Conservation (phyloP, 2,329 filamentous ascomycete species). For the Scytalidium lignicola region DNA sequence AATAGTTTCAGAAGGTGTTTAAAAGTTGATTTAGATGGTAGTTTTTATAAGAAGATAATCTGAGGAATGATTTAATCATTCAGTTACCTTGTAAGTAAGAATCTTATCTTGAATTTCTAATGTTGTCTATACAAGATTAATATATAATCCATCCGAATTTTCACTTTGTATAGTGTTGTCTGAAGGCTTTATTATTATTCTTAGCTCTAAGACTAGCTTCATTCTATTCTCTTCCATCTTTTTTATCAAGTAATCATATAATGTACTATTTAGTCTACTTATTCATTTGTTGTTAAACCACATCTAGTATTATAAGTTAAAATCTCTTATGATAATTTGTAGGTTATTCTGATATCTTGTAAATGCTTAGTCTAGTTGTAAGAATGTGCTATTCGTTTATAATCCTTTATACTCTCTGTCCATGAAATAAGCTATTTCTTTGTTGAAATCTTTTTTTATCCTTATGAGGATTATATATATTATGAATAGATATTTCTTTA, state of each 20-base stretch:
- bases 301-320: neutral
- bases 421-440: neutral
- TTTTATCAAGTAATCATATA: neutral
- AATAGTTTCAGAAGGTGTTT: neutral
- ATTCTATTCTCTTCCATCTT: neutral
- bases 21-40: neutral
- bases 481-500: neutral
- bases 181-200: neutral
- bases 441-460: neutral
- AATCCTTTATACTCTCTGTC: neutral
- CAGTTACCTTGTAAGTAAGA: neutral
- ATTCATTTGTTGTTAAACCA: neutral
- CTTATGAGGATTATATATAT: neutral
- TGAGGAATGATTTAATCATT: slow-evolving; percentile 15
- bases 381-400: neutral
- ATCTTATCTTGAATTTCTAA: neutral
- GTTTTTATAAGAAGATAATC: slow-evolving; percentile 20
- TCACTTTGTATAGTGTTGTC: neutral
- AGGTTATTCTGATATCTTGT: neutral
- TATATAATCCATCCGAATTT: too few relatives aligned
- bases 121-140: neutral
- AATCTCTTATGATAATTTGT: slow-evolving; percentile 1
- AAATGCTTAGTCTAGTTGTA: neutral
- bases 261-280: too few relatives aligned
- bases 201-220: neutral